These are phyloP conservation scores for Calonectria henricotiae DNA, from an alignment of 2,329 filamentous ascomycete genomes.

Conservation along the genomic window DNA sequence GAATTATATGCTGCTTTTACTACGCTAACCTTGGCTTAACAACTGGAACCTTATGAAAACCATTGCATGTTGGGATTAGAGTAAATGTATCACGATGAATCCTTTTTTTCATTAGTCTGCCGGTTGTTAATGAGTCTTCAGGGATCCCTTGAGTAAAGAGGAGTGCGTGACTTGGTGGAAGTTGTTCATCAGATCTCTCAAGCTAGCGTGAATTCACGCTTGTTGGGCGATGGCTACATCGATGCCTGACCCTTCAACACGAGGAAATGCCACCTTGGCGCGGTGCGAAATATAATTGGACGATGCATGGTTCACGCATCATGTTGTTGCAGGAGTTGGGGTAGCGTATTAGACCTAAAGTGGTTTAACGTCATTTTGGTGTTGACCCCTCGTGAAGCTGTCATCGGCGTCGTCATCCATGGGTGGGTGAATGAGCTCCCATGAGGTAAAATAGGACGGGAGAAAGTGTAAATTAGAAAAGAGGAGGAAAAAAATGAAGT, in stretches of 20 bases:
- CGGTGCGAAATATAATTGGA: background rate
- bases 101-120: too few species aligned
- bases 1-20: background rate
- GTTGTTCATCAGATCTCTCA: background rate
- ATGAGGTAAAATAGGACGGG: background rate
- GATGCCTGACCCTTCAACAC: conserved; percentile 23
- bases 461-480: too few species aligned
- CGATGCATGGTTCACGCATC: conserved; percentile 29
- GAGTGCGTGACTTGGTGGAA: background rate
- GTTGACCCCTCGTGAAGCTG: conserved; percentile 25
- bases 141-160: background rate
- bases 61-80: background rate
- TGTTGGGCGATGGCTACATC: conserved; percentile 8
- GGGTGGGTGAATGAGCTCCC: conserved; percentile 1
- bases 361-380: conserved; percentile 14
- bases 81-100: background rate
- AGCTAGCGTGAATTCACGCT: background rate
- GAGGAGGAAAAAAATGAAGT: background rate
- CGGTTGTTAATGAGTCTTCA: background rate
- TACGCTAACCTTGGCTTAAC: background rate
- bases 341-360: conserved; percentile 24
- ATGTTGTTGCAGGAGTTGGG: conserved; percentile 11
- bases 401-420: conserved; percentile 13
- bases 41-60: too few species aligned
- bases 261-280: conserved; percentile 4